Percentiles rank a stretch among this genome's conserved stretches.
These are phyloP conservation scores for Amanita pallidorosea DNA, from an alignment of 768 basidiomycete genomes.

Conservation along the genomic window DNA sequence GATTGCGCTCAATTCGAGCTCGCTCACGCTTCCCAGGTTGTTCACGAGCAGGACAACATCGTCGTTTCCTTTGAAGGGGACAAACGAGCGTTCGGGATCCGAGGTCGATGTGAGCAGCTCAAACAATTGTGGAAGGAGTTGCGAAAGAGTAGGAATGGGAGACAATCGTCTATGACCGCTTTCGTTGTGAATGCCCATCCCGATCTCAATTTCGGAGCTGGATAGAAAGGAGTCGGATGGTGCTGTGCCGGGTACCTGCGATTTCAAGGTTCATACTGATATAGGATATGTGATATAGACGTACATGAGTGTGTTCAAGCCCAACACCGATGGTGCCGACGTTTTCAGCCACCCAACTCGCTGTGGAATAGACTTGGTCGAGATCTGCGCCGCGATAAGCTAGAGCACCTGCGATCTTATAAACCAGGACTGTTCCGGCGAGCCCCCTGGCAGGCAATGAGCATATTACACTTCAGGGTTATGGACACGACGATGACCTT, in stretches of 20 bases:
- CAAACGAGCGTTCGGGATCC: constrained; percentile 70
- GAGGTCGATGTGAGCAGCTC: constrained; percentile 59
- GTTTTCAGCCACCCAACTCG: constrained; percentile 53
- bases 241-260: constrained; percentile 71
- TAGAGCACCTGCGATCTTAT: constrained; percentile 85
- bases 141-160: constrained; percentile 58
- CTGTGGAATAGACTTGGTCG: constrained; percentile 55
- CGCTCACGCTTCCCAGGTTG: constrained; percentile 80
- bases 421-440: constrained; percentile 73
- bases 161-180: constrained; percentile 59
- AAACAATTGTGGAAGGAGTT: constrained; percentile 62
- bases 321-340: constrained; percentile 81
- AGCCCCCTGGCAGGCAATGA: constrained; percentile 44
- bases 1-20: constrained; percentile 68
- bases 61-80: constrained; percentile 61
- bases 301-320: constrained; percentile 81
- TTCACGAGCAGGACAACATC: constrained; percentile 75
- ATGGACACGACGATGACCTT: constrained; percentile 28
- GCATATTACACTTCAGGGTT: neutral
- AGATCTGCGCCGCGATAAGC: constrained; percentile 58
- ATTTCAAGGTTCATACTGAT: neutral
- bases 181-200: constrained; percentile 90
- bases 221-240: constrained; percentile 42
- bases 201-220: constrained; percentile 70
- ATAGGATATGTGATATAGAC: constrained; percentile 5